phyloP scores from a whole-genome alignment of 1,139 yeast species.

The Blastobotrys raffinosifermentans region DNA sequence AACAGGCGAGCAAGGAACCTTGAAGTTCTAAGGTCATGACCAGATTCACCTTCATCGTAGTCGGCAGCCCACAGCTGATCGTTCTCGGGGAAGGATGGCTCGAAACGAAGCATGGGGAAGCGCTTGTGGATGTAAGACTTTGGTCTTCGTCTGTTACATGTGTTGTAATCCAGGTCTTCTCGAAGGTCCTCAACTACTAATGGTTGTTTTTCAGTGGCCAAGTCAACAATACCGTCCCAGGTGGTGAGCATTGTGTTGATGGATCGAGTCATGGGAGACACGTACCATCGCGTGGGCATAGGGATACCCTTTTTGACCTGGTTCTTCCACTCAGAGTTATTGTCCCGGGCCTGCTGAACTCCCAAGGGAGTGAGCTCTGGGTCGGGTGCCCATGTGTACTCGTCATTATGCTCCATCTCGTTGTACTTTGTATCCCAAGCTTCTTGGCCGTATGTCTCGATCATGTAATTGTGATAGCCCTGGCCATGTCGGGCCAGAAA shows the following conservation, averaged over 20 bases:
- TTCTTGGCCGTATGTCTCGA: constrained; percentile 54
- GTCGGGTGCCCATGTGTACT: constrained; percentile 51
- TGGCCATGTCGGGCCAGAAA: constrained; percentile 73
- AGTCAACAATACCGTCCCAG: constrained; percentile 43
- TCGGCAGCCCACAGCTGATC: constrained; percentile 41
- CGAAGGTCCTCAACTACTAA: constrained; percentile 51
- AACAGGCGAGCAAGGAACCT: constrained; percentile 47
- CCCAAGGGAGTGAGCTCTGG: constrained; percentile 60
- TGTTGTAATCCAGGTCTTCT: constrained; percentile 62
- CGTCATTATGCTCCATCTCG: constrained; percentile 42
- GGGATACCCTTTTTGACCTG: constrained; percentile 47
- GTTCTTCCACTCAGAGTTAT: constrained; percentile 40
- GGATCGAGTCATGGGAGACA: constrained; percentile 63
- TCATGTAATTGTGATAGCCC: constrained; percentile 64
- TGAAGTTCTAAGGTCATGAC: constrained; percentile 48
- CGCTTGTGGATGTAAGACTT: constrained; percentile 37
- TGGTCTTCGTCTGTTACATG: constrained; percentile 57
- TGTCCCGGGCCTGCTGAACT: constrained; percentile 44
- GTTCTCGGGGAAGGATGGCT: constrained; percentile 21
- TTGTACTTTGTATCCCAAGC: constrained; percentile 32
- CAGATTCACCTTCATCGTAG: constrained; percentile 42
- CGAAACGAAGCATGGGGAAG: constrained; percentile 40
- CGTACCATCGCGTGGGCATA: constrained; percentile 49
- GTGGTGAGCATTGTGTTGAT: constrained; percentile 51
- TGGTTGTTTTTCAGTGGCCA: constrained; percentile 29